Evolutionary conservation across 306 rosid species (phyloP).

Genomic region (Ochetophila trinervis): DNA sequence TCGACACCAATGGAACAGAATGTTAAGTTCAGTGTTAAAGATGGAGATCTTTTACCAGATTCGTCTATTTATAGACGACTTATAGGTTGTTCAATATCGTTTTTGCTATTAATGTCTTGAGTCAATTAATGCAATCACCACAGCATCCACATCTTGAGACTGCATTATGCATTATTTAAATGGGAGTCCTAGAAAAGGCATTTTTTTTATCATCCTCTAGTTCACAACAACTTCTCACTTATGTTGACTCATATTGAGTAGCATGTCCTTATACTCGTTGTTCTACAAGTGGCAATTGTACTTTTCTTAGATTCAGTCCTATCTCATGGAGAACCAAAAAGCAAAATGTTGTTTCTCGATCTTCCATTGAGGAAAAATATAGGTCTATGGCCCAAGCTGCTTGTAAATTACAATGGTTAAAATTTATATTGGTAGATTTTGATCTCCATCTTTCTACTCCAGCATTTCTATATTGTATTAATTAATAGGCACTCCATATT

Average conservation of each 20-base stretch:
- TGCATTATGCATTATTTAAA: constrained; percentile 1
- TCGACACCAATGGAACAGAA: not conserved
- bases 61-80: not conserved
- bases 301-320: not conserved
- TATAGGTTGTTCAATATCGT: not conserved
- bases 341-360: not conserved
- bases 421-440: not conserved
- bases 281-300: not conserved
- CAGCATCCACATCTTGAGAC: not conserved
- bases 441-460: not conserved
- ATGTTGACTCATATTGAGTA: not conserved
- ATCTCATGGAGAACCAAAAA: not conserved
- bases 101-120: not conserved
- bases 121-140: constrained; percentile 10
- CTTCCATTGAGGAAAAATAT: not conserved
- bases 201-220: not conserved
- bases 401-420: not conserved
- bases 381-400: not conserved
- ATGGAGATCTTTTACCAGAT: not conserved
- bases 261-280: not conserved
- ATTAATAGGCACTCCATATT: not conserved
- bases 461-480: not conserved
- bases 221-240: not conserved
- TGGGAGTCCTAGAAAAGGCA: not conserved
- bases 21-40: too few relatives aligned